These are phyloP conservation scores for Serendipita sp. DNA, from an alignment of 768 basidiomycete species.

Conservation along the genomic window DNA sequence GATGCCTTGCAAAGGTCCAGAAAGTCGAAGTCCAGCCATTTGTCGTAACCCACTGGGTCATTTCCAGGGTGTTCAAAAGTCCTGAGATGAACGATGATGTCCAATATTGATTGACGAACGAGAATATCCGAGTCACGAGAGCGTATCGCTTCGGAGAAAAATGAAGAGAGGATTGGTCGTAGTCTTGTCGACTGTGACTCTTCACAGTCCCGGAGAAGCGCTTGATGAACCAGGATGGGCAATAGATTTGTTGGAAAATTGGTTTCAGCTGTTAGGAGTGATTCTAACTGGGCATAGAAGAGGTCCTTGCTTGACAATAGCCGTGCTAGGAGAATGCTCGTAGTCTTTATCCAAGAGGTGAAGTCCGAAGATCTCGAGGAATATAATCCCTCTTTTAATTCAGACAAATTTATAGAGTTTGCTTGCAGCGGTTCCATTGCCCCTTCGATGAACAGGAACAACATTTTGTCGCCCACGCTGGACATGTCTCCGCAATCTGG, in stretches of 20 bases:
- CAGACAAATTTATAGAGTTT: neutral
- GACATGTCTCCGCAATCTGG: neutral
- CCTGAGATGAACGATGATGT: slow-evolving; percentile 66
- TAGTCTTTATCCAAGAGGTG: slow-evolving; percentile 40
- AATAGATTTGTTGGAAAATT: slow-evolving; percentile 49
- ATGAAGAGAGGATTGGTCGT: slow-evolving; percentile 25
- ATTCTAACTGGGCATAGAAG: slow-evolving; percentile 53
- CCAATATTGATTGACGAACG: slow-evolving; percentile 46
- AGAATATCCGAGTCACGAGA: slow-evolving; percentile 22
- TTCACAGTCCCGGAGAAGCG: slow-evolving; percentile 25
- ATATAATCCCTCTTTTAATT: neutral
- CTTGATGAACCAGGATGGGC: slow-evolving; percentile 56
- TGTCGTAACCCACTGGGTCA: slow-evolving; percentile 37
- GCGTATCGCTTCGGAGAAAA: slow-evolving; percentile 40
- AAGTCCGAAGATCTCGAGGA: slow-evolving; percentile 25
- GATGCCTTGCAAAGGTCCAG: slow-evolving; percentile 55
- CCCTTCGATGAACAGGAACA: neutral
- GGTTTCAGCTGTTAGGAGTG: slow-evolving; percentile 38
- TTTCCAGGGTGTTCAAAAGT: slow-evolving; percentile 31
- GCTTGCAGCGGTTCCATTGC: neutral
- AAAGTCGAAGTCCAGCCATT: slow-evolving; percentile 71
- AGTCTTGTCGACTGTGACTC: slow-evolving; percentile 12
- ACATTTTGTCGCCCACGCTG: neutral
- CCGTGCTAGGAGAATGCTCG: slow-evolving; percentile 43
- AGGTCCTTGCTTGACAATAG: slow-evolving; percentile 34